These are phyloP conservation scores for Brassica balearica DNA, from an alignment of 441 rosid genomes.

Conservation along the genomic window DNA sequence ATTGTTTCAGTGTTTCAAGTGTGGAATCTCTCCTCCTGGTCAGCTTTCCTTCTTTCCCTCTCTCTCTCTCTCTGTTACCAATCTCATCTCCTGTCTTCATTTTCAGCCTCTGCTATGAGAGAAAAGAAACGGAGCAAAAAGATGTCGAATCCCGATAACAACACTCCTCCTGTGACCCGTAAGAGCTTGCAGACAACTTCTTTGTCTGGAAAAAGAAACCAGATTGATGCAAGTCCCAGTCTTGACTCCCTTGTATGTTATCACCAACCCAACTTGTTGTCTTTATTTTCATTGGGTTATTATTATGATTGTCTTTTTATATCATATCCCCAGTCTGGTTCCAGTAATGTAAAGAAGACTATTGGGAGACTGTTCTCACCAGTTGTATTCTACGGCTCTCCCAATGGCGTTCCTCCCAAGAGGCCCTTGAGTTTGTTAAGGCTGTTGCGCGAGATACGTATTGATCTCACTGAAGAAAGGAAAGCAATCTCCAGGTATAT, in stretches of 20 bases:
- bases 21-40: too few relatives aligned
- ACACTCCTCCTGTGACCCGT: constrained; percentile 41
- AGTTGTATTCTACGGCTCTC: constrained; percentile 87
- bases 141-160: constrained; percentile 51
- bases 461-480: constrained; percentile 75
- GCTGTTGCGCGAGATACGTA: constrained; percentile 76
- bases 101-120: constrained; percentile 74
- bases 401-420: constrained; percentile 94
- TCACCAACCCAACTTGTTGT: constrained; percentile 17
- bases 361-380: constrained; percentile 73
- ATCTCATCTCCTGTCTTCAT: constrained; percentile 21
- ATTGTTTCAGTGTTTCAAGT: too few relatives aligned
- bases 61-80: background rate
- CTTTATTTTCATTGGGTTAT: background rate
- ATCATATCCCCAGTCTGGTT: constrained; percentile 57
- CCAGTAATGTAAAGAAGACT: constrained; percentile 41
- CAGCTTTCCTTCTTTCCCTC: too few relatives aligned
- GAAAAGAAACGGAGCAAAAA: constrained; percentile 68
- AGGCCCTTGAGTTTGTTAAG: constrained; percentile 85
- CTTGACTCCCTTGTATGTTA: constrained; percentile 53
- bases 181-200: constrained; percentile 46
- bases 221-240: constrained; percentile 38
- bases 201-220: constrained; percentile 47
- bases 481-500: constrained; percentile 60
- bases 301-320: constrained; percentile 15